Evolutionary conservation across 140 eudicot species (phyloP).

Genomic region (Stevia rebaudiana): DNA sequence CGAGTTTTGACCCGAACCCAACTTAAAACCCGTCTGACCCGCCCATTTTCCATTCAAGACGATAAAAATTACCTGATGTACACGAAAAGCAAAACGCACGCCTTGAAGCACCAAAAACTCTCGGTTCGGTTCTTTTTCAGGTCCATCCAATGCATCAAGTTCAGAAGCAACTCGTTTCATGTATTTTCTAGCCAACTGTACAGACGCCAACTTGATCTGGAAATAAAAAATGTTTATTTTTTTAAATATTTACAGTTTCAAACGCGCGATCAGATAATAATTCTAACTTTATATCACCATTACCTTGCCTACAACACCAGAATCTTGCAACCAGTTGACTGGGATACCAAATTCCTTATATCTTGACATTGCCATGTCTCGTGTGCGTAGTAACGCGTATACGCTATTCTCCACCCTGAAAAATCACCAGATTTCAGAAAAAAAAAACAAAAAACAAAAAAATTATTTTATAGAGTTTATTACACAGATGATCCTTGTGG

Average conservation of each 20-base stretch:
- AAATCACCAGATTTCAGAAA: neutral
- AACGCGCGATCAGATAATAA: neutral
- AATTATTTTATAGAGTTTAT: too few species aligned
- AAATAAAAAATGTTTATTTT: constrained; percentile 6
- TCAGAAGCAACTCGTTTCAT: constrained; percentile 95
- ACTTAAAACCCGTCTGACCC: neutral
- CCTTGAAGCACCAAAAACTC: constrained; percentile 94
- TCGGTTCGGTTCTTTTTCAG: constrained; percentile 93
- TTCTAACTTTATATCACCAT: neutral
- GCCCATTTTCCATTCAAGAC: too few species aligned
- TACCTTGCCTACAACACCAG: constrained; percentile 97
- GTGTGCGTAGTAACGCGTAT: constrained; percentile 73
- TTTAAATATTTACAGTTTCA: neutral
- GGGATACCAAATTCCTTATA: constrained; percentile 92
- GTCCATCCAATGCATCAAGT: constrained; percentile 78
- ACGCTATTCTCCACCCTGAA: constrained; percentile 90
- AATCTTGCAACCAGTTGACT: constrained; percentile 78
- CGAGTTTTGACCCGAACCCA: neutral
- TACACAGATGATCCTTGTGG: too few species aligned
- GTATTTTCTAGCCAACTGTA: constrained; percentile 83
- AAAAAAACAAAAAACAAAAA: too few species aligned
- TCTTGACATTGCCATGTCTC: constrained; percentile 95
- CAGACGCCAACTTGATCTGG: constrained; percentile 96
- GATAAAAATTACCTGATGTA: constrained; percentile 71
- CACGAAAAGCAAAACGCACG: constrained; percentile 97